Conservation (phyloP, 2,329 filamentous ascomycete species). For the Helotiales sp. region DNA sequence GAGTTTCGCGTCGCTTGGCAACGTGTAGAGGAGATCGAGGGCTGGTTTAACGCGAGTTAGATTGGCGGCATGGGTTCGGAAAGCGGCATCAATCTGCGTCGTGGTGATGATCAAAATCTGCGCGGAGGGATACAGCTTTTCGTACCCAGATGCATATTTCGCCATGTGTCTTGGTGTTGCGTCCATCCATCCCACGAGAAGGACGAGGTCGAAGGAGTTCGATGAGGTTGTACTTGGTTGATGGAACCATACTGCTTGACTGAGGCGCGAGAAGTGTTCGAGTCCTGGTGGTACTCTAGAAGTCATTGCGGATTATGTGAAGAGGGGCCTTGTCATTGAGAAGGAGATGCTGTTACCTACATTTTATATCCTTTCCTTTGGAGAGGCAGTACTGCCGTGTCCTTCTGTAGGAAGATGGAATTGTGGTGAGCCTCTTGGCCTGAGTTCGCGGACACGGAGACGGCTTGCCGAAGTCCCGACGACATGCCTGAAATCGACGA, state of each 20-base stretch:
- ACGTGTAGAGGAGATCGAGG: constrained; percentile 35
- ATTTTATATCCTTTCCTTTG: background rate
- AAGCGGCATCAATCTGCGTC: constrained; percentile 44
- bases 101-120: constrained; percentile 52
- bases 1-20: constrained; percentile 25
- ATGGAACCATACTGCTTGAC: constrained; percentile 40
- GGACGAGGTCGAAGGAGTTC: constrained; percentile 39
- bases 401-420: background rate
- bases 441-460: background rate
- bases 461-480: background rate
- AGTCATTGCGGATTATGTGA: background rate
- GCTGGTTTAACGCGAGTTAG: constrained; percentile 43
- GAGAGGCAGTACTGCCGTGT: background rate
- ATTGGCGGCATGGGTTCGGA: constrained; percentile 33
- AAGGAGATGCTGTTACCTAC: background rate
- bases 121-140: constrained; percentile 41
- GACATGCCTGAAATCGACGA: background rate
- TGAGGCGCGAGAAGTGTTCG: constrained; percentile 38
- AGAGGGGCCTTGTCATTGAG: background rate
- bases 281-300: constrained; percentile 4
- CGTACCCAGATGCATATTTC: constrained; percentile 49
- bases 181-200: constrained; percentile 49
- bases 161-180: constrained; percentile 42
- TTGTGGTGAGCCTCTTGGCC: background rate
- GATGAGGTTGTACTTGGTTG: constrained; percentile 30